Percentiles rank a stretch among this genome's conserved stretches.
These are phyloP conservation scores for Ulota crispa DNA, from an alignment of 225 moss, liverwort and hornwort species.

Conservation along the genomic window DNA sequence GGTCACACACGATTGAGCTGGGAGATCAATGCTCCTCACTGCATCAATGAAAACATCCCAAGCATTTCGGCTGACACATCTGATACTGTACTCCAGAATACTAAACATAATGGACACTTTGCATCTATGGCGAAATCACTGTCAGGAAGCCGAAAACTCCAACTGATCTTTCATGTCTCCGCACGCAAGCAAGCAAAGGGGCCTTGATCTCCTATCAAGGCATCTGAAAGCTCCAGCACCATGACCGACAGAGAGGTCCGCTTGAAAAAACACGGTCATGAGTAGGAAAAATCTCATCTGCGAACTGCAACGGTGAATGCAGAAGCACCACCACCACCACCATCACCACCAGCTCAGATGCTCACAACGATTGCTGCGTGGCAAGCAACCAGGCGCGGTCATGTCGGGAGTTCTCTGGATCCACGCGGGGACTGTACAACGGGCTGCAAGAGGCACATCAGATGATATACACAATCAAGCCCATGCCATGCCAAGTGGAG, in stretches of 20 bases:
- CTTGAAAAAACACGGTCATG: not conserved
- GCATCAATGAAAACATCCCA: not conserved
- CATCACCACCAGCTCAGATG: not conserved
- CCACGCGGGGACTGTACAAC: slow-evolving; percentile 24
- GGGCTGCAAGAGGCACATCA: slow-evolving; percentile 40
- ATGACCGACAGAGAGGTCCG: not conserved
- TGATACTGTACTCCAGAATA: not conserved
- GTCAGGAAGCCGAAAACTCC: not conserved
- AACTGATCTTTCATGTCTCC: not conserved
- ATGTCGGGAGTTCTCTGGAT: slow-evolving; percentile 25
- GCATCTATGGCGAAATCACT: not conserved
- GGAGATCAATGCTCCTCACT: not conserved
- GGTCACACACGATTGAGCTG: not conserved
- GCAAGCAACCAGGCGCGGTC: slow-evolving; percentile 38
- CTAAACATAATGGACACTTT: not conserved
- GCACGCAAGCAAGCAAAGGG: not conserved
- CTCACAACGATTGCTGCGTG: slow-evolving; percentile 22
- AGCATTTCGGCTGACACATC: not conserved
- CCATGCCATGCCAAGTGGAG: slow-evolving; percentile 18
- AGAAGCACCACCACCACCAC: not conserved
- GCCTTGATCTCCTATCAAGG: slow-evolving; percentile 1
- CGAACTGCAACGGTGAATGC: not conserved
- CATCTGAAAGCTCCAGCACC: not conserved
- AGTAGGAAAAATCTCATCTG: not conserved
- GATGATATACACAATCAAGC: slow-evolving; percentile 38